These are phyloP conservation scores for Cercis canadensis DNA, from an alignment of 306 rosid genomes.

Conservation along the genomic window DNA sequence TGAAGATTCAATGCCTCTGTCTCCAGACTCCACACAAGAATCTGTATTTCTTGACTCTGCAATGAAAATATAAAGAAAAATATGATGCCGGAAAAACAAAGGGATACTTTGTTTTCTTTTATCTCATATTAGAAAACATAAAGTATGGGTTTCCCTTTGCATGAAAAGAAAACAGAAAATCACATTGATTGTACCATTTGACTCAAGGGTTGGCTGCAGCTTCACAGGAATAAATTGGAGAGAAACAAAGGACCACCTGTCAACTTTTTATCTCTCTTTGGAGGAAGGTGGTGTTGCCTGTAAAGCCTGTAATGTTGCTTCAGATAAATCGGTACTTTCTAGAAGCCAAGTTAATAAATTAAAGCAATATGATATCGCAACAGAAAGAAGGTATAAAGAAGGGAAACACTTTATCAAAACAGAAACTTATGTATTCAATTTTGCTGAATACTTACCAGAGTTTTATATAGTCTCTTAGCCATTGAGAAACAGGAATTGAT, in stretches of 20 bases:
- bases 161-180: too few relatives aligned
- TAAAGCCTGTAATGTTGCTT: neutral
- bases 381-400: too few relatives aligned
- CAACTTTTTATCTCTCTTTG: conserved; percentile 8
- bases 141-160: too few relatives aligned
- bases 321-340: conserved; percentile 19
- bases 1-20: conserved; percentile 32
- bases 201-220: too few relatives aligned
- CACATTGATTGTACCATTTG: too few relatives aligned
- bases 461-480: conserved; percentile 20
- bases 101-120: neutral
- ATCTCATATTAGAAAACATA: too few relatives aligned
- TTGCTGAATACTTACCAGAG: conserved; percentile 32
- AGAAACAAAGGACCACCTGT: conserved; percentile 46
- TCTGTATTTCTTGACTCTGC: conserved; percentile 26
- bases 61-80: conserved; percentile 17
- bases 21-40: conserved; percentile 31
- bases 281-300: neutral
- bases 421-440: neutral
- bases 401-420: too few relatives aligned
- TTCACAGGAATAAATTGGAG: conserved; percentile 2
- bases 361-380: neutral
- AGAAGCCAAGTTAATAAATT: conserved; percentile 5
- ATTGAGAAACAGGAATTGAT: conserved; percentile 38
- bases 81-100: conserved; percentile 11